These are phyloP conservation scores for Boletales sp. DNA, from an alignment of 768 basidiomycete species.

Conservation along the genomic window DNA sequence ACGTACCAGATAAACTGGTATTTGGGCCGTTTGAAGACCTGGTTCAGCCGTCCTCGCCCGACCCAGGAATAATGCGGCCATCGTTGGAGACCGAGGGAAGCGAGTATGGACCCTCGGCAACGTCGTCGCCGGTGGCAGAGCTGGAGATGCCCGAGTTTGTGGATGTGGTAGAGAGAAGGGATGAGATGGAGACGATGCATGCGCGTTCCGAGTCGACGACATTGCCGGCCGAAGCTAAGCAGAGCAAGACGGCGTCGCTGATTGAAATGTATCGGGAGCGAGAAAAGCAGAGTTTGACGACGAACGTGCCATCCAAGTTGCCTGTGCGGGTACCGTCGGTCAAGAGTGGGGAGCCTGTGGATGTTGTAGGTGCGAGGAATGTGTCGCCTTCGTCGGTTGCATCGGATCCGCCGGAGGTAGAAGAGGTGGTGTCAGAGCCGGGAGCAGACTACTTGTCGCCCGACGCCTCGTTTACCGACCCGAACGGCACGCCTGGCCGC, in stretches of 20 bases:
- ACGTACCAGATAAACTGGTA: constrained; percentile 33
- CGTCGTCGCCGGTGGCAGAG: constrained; percentile 24
- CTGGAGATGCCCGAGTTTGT: constrained; percentile 30
- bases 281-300: constrained; percentile 42
- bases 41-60: constrained; percentile 13
- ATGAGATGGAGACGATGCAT: constrained; percentile 23
- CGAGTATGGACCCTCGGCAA: constrained; percentile 31
- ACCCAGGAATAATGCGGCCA: constrained; percentile 21
- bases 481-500: constrained; percentile 60
- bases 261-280: constrained; percentile 84
- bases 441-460: constrained; percentile 29
- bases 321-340: constrained; percentile 31
- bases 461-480: constrained; percentile 40
- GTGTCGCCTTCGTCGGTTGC: constrained; percentile 18
- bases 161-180: constrained; percentile 17
- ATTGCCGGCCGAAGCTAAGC: constrained; percentile 15
- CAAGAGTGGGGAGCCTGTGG: constrained; percentile 5
- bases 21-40: constrained; percentile 25
- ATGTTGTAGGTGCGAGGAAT: background rate
- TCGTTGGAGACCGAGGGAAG: constrained; percentile 33
- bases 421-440: constrained; percentile 28
- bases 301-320: constrained; percentile 26
- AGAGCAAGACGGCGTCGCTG: constrained; percentile 69
- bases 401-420: constrained; percentile 24
- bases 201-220: constrained; percentile 28